Base-by-base conservation (phyloP, 257 asterid species). In the Striga asiatica region DNA sequence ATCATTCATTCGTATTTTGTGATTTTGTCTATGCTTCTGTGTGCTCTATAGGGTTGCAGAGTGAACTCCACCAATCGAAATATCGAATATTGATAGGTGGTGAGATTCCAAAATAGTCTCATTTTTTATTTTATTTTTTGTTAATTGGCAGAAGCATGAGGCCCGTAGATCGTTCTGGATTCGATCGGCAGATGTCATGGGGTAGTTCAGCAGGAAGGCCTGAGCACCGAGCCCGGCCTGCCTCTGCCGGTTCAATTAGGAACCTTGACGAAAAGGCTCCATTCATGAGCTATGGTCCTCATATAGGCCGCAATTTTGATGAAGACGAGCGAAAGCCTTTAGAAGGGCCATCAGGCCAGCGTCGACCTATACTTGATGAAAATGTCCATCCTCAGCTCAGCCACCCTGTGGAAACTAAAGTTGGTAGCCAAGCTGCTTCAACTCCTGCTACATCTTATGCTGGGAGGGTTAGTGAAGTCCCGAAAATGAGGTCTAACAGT, bases 311-410 rank as follows among this genome's bases (percentile, higher is more conserved):
- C 53, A 80, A 86, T 75, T 89, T 89, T 41, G 98, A 89, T 25
- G 98, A 89, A 74, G 98, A 86, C 66, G 98, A 89, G 65, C 81
- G 98, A 62, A 89, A 80, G 78, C 98, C 98, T 10, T 58, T 89
- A 63, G 96, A 89, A 73, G 94, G 88, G 45, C 71, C 25, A 47
- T 72, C 92, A n/a, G 88, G 81, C 52, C 91, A 93, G 56, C 89
- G 94, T 38, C 79, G 91, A 60, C 81, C 79, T 11, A 71, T 80
- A 38, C 74, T 77, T 61, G 98, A 86, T 52, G 98, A 83, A 49
- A 71, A 64, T 65, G 66, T 74, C 55, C 76, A 56, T 34, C 76
- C 75, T 61, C 73, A 69, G 39, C 75, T 79, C 3, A 68, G 56
- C 58, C 79, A 46, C 57, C 3, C 17, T 45, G 67, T 58, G 59